Conservation (phyloP, 192 early-diverging fungal genomes). For the Podila horticola region DNA sequence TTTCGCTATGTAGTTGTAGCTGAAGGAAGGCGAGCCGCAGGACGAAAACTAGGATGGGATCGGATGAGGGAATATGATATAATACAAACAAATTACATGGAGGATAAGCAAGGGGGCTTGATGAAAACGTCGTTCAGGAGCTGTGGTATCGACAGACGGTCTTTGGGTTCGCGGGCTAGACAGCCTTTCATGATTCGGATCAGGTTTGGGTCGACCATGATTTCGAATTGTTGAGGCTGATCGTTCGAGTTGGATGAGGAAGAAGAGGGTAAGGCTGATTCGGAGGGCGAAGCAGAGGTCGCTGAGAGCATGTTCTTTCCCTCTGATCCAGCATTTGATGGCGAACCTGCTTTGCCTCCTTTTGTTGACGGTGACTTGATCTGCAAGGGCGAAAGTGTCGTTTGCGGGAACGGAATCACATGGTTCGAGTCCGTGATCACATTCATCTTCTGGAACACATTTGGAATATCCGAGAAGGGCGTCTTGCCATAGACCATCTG, state of each 20-base stretch:
- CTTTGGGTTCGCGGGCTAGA: slow-evolving; percentile 71
- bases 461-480: slow-evolving; percentile 81
- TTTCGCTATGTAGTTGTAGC: too few relatives aligned
- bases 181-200: slow-evolving; percentile 75
- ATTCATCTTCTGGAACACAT: slow-evolving; percentile 71
- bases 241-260: neutral
- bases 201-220: slow-evolving; percentile 58
- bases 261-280: neutral
- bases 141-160: slow-evolving; percentile 73
- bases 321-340: neutral
- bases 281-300: neutral
- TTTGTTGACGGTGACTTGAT: slow-evolving; percentile 3
- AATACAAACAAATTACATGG: too few relatives aligned
- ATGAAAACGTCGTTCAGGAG: slow-evolving; percentile 74
- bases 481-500: slow-evolving; percentile 88
- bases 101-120: slow-evolving; percentile 14
- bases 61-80: too few relatives aligned
- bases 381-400: slow-evolving; percentile 13
- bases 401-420: slow-evolving; percentile 71
- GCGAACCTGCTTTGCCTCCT: neutral
- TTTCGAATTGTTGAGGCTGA: neutral
- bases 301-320: neutral
- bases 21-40: too few relatives aligned
- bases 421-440: slow-evolving; percentile 78
- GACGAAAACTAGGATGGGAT: too few relatives aligned